Conservation (phyloP, 495 filamentous ascomycete genomes). For the Cairneyella variabilis region DNA sequence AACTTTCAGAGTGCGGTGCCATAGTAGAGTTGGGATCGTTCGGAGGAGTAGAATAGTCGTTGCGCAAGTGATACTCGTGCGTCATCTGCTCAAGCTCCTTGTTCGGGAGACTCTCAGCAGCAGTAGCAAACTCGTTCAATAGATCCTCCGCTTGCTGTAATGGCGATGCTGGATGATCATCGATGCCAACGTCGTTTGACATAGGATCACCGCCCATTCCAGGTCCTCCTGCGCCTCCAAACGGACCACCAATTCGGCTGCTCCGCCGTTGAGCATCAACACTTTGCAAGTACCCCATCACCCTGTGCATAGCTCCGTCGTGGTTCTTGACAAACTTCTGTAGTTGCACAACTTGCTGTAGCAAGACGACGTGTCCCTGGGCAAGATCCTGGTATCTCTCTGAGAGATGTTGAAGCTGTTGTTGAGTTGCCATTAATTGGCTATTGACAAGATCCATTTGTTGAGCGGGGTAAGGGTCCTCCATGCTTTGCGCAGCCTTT, state of each 20-base stretch:
- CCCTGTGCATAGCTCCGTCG: slow-evolving; percentile 58
- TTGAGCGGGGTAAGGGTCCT: slow-evolving; percentile 77
- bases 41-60: slow-evolving; percentile 34
- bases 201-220: slow-evolving; percentile 18
- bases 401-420: slow-evolving; percentile 82
- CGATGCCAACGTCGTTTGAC: slow-evolving; percentile 24
- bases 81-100: slow-evolving; percentile 72
- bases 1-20: slow-evolving; percentile 32
- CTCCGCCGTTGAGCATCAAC: slow-evolving; percentile 63
- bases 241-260: slow-evolving; percentile 49
- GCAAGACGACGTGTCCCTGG: slow-evolving; percentile 78
- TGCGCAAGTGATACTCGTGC: slow-evolving; percentile 62
- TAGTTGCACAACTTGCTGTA: slow-evolving; percentile 81
- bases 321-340: slow-evolving; percentile 79
- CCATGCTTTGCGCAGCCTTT: slow-evolving; percentile 59
- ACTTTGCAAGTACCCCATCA: slow-evolving; percentile 66
- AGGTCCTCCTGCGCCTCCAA: slow-evolving; percentile 30
- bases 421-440: slow-evolving; percentile 84
- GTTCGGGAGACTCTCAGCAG: slow-evolving; percentile 74
- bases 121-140: slow-evolving; percentile 72
- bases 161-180: slow-evolving; percentile 76
- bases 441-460: slow-evolving; percentile 88
- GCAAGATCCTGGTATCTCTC: slow-evolving; percentile 80
- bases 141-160: slow-evolving; percentile 88
- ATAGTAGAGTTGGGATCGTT: slow-evolving; percentile 19